Evolutionary conservation across 805 yeast species (phyloP), one percentile per base, ranked within the genome.

Genomic region (Sugiyamaella valdiviana): DNA sequence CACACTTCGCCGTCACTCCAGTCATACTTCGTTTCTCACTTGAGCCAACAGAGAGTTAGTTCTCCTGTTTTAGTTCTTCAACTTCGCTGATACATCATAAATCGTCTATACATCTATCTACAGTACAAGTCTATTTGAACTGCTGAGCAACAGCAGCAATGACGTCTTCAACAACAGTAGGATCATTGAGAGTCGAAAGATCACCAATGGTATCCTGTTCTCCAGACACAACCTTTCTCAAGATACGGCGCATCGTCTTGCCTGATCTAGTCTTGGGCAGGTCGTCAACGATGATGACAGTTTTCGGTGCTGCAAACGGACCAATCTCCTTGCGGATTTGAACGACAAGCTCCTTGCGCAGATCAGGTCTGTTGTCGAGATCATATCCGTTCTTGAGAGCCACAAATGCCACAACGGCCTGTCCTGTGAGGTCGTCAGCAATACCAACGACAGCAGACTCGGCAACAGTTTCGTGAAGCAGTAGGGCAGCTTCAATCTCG

Each of bases 221-320:
- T 57, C 91, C 90, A 45, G 93, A 82, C 48, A 89, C 82, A 52
- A 91, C 79, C 73, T 93, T 93, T 72, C 99, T 83, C 70, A 93
- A 77, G 54, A 93, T 85, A 75, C 99, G 86, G 77, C 99, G 85
- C 95, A 93, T 91, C 65, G 93, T 91, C 77, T 93, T 93, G 60
- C 99, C 99, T 9, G 96, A 88, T 73, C 99, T 82, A 20, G 99
- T 93, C 79, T 91, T 93, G 71, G 99, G 99, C 68, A 93, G 79
- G 65, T 93, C 98, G 52, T 80, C 83, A 48, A 91, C 95, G 51
- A 90, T 71, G 59, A 83, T 73, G 51, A 90, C 82, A 50, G 82
- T 73, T 70, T 90, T 90, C 63, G 99, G 99, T 49, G 98, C 95
- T 17, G 99, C 99, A 70, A 88, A 88, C 43, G 81, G 81, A 40